phyloP scores from a whole-genome alignment of 2,329 filamentous ascomycete genomes.

The Zymoseptoria passerinii region DNA sequence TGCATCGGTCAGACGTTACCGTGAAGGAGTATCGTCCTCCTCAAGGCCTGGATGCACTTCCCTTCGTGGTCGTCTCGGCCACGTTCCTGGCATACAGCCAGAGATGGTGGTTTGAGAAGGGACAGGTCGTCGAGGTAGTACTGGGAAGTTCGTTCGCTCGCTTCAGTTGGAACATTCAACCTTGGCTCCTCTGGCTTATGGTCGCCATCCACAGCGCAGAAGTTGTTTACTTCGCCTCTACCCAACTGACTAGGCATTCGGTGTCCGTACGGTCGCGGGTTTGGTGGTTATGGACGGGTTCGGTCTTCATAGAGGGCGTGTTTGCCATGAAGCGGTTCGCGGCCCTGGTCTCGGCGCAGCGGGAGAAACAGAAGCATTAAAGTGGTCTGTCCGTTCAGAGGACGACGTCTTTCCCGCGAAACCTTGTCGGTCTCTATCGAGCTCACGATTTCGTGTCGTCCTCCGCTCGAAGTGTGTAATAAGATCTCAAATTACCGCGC shows the following conservation, averaged over 20 bases:
- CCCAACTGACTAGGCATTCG: slow-evolving; percentile 44
- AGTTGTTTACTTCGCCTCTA: slow-evolving; percentile 40
- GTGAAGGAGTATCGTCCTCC: slow-evolving; percentile 47
- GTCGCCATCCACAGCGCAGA: slow-evolving; percentile 59
- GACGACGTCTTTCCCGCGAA: too few relatives aligned
- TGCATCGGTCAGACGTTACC: slow-evolving; percentile 53
- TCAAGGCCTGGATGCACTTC: slow-evolving; percentile 43
- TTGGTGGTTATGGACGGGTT: slow-evolving; percentile 49
- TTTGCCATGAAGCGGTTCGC: slow-evolving; percentile 42
- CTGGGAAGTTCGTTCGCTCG: slow-evolving; percentile 49
- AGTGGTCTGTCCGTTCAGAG: background rate
- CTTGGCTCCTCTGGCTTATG: slow-evolving; percentile 50
- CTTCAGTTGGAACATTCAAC: slow-evolving; percentile 53
- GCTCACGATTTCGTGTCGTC: too few relatives aligned
- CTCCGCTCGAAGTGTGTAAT: too few relatives aligned
- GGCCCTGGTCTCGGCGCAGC: slow-evolving; percentile 35
- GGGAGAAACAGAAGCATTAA: slow-evolving; percentile 34
- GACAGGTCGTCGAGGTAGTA: slow-evolving; percentile 32
- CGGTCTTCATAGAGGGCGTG: slow-evolving; percentile 46
- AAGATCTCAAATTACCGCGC: too few relatives aligned
- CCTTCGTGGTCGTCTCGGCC: slow-evolving; percentile 48
- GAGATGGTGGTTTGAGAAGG: slow-evolving; percentile 46
- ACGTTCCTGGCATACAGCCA: slow-evolving; percentile 47
- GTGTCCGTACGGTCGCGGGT: slow-evolving; percentile 40
- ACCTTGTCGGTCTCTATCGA: too few relatives aligned